phyloP scores from a whole-genome alignment of 441 rosid species.

The Flueggea neowawraea region DNA sequence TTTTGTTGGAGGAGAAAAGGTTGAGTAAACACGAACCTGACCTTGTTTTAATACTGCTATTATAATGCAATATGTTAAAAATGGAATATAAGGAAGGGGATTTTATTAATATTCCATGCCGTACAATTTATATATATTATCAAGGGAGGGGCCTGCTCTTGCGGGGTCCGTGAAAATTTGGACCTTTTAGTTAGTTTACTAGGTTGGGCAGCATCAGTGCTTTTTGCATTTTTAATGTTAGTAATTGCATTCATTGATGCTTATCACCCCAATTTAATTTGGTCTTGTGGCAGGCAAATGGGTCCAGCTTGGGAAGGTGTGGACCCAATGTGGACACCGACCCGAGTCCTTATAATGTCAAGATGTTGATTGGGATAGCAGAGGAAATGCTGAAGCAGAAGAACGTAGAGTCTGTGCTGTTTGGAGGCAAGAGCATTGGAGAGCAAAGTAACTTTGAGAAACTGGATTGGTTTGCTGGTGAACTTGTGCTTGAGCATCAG shows the following conservation, averaged over 20 bases:
- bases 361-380: slow-evolving; percentile 60
- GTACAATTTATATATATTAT: background rate
- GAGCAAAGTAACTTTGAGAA: slow-evolving; percentile 79
- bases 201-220: too few species aligned
- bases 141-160: background rate
- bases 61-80: background rate
- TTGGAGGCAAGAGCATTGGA: slow-evolving; percentile 74
- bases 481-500: slow-evolving; percentile 91
- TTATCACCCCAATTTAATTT: slow-evolving; percentile 11
- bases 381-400: slow-evolving; percentile 96
- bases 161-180: slow-evolving; percentile 2
- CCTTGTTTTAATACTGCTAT: too few species aligned
- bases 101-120: background rate
- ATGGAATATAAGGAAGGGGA: background rate
- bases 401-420: slow-evolving; percentile 88
- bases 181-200: background rate
- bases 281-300: slow-evolving; percentile 60
- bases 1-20: too few species aligned
- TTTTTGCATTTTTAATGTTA: background rate
- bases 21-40: too few species aligned
- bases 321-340: slow-evolving; percentile 73
- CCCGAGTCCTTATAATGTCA: slow-evolving; percentile 62
- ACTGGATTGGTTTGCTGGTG: slow-evolving; percentile 81
- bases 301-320: slow-evolving; percentile 65
- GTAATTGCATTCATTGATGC: background rate